Percentiles rank a stretch among this genome's conserved stretches.
Conservation (phyloP, 257 asterid species). For the Przewalskia tangutica region DNA sequence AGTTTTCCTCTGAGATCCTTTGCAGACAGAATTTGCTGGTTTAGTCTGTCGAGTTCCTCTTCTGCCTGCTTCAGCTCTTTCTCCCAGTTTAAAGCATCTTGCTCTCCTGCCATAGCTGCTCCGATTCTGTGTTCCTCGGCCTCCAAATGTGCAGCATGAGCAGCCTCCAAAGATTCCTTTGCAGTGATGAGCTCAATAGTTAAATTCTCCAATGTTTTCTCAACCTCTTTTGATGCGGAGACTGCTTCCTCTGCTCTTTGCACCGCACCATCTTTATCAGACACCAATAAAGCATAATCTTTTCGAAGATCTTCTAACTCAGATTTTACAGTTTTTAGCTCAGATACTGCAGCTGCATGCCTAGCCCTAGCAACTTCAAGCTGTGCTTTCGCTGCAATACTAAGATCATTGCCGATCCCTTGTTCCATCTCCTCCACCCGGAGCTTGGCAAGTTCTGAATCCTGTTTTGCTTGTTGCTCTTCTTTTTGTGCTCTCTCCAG, state of each 20-base stretch:
- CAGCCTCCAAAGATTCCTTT: slow-evolving; percentile 74
- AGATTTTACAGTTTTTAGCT: slow-evolving; percentile 42
- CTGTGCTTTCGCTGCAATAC: slow-evolving; percentile 92
- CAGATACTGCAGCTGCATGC: slow-evolving; percentile 63
- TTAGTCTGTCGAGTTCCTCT: slow-evolving; percentile 53
- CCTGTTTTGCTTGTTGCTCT: slow-evolving; percentile 91
- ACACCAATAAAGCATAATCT: slow-evolving; percentile 39
- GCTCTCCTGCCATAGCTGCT: slow-evolving; percentile 72
- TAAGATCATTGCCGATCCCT: slow-evolving; percentile 76
- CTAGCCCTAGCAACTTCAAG: slow-evolving; percentile 89
- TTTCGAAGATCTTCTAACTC: slow-evolving; percentile 53
- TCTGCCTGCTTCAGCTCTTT: slow-evolving; percentile 63
- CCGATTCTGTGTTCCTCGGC: slow-evolving; percentile 87
- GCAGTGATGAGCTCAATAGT: slow-evolving; percentile 69
- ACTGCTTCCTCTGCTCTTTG: slow-evolving; percentile 64
- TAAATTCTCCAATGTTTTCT: slow-evolving; percentile 78
- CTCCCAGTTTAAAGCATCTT: slow-evolving; percentile 67
- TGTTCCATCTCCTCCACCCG: slow-evolving; percentile 85
- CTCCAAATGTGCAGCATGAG: slow-evolving; percentile 84
- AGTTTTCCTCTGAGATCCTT: slow-evolving; percentile 59
- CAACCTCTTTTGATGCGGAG: slow-evolving; percentile 51
- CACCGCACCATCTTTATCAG: slow-evolving; percentile 56
- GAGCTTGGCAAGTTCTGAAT: slow-evolving; percentile 81
- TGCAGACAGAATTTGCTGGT: slow-evolving; percentile 32
- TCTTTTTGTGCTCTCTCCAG: slow-evolving; percentile 85